Base-by-base conservation (phyloP, 805 yeast genomes). In the Lachancea nothofagi region DNA sequence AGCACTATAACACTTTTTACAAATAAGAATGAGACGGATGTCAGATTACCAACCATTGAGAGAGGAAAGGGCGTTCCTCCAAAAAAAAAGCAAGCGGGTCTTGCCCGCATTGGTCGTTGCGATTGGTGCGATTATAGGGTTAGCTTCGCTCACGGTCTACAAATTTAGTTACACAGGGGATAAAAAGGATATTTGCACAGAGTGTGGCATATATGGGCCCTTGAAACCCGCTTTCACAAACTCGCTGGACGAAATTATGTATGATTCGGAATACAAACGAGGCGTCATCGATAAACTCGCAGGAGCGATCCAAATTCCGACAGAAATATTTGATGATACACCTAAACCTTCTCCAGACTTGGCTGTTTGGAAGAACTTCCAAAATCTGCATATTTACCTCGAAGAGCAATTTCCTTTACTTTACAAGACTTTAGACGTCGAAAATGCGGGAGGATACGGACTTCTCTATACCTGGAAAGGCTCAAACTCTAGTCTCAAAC, bases 291-390 rank as follows among this genome's bases (percentile, higher is more conserved):
- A 46, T 2, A 71, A 65, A 40, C 62, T 75, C 39, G 53, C 70
- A 10, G 76, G 73, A 1, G 80, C 85, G 1, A 70, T 80, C 25
- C 67, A 67, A 50, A 65, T 78, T 40, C 77, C 75, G 36, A 78
- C 87, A 4, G 75, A 72, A 44, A 64, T 75, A 15, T 67, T 55
- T 45, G 88, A 81, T 54, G 71, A 69, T 26, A 55, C 51, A 9
- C 48, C 46, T 7, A 37, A 34, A 20, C 48, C 48, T 18, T 38
- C 48, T 6, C 40, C 37, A 25, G 43, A 45, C 21, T 22, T 42
- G 34, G 27, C 35, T 12, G 40, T 41, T 1, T 47, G 42, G 33
- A 27, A 34, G 20, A 40, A 47, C n/a, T 45, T 44, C 33, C 36
- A 37, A 17, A 21, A 39, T 4, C 72, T 80, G 45, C 78, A 77